Percentiles rank a stretch among this genome's conserved stretches.
phyloP scores from a whole-genome alignment of 1,139 yeast genomes.

The Blastobotrys capitulatus region DNA sequence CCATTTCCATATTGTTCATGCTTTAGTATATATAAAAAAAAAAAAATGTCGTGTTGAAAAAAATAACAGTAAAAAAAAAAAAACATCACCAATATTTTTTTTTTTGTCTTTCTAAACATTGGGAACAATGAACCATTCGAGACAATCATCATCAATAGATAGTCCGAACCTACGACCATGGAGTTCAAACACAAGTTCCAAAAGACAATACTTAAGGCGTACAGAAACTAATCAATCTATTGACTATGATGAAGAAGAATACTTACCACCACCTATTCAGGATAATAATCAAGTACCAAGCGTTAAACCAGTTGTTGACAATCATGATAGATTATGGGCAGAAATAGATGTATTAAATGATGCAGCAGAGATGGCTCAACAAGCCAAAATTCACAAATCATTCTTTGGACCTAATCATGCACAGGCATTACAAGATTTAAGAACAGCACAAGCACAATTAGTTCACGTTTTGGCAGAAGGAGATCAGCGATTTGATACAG shows the following conservation, averaged over 20 bases:
- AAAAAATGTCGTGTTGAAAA: background rate
- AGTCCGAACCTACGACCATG: slow-evolving; percentile 2
- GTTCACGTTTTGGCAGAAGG: slow-evolving; percentile 47
- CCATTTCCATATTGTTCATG: background rate
- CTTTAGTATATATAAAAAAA: background rate
- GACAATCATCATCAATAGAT: background rate
- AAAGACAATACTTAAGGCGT: background rate
- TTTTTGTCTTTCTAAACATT: background rate
- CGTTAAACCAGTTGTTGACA: slow-evolving; percentile 31
- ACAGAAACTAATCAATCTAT: slow-evolving; percentile 6
- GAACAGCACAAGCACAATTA: slow-evolving; percentile 55
- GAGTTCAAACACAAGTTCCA: background rate
- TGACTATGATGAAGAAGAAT: background rate
- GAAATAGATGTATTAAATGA: slow-evolving; percentile 85
- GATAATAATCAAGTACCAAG: slow-evolving; percentile 22
- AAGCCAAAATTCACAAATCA: slow-evolving; percentile 47
- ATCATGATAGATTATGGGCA: slow-evolving; percentile 76
- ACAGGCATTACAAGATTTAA: slow-evolving; percentile 49
- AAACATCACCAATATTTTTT: background rate
- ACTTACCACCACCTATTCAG: background rate
- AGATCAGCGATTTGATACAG: slow-evolving; percentile 26
- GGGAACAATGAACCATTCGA: background rate
- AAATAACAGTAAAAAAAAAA: background rate
- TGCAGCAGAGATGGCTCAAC: slow-evolving; percentile 59
- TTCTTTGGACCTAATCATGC: slow-evolving; percentile 62